A percentile compares a stretch with the other conserved stretches of the same genome.
Evolutionary conservation across 1,139 yeast genomes (phyloP).

Genomic region (Geotrichum candidum): DNA sequence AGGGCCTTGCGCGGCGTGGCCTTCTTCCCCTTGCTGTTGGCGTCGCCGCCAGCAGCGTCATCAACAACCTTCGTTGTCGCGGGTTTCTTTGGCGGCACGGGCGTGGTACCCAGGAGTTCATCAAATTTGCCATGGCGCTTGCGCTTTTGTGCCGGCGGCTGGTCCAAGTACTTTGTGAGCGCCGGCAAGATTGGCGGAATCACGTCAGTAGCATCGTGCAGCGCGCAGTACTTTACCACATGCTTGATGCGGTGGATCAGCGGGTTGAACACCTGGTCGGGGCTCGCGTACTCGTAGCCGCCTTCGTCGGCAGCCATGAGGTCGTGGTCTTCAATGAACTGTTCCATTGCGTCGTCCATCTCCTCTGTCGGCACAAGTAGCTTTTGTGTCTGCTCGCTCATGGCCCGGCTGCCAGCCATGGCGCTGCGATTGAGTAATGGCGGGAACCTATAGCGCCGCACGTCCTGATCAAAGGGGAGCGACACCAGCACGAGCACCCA

Average conservation of each 20-base stretch:
- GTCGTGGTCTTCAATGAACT: conserved; percentile 39
- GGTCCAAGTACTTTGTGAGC: conserved; percentile 18
- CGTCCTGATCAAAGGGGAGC: conserved; percentile 79
- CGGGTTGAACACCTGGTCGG: conserved; percentile 31
- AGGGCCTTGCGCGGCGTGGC: not conserved
- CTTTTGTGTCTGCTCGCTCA: not conserved
- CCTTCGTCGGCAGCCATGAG: conserved; percentile 27
- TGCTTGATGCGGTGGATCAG: conserved; percentile 30
- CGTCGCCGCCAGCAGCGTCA: not conserved
- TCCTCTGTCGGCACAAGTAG: conserved; percentile 34
- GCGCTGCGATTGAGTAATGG: conserved; percentile 33
- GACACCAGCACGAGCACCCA: conserved; percentile 38
- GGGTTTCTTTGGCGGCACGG: not conserved
- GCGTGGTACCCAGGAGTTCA: not conserved
- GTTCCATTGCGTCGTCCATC: conserved; percentile 39
- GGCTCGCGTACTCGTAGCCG: conserved; percentile 18
- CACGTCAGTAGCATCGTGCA: conserved; percentile 21
- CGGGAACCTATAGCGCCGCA: conserved; percentile 57
- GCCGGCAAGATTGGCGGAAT: conserved; percentile 24
- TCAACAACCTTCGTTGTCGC: not conserved
- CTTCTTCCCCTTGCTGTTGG: not conserved
- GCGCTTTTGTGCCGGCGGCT: not conserved
- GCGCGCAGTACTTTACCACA: conserved; percentile 32
- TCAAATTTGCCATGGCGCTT: not conserved
- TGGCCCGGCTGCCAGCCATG: conserved; percentile 20